These are phyloP conservation scores for Lizonia empirigonia DNA, from an alignment of 2,329 filamentous ascomycete species.

Conservation along the genomic window DNA sequence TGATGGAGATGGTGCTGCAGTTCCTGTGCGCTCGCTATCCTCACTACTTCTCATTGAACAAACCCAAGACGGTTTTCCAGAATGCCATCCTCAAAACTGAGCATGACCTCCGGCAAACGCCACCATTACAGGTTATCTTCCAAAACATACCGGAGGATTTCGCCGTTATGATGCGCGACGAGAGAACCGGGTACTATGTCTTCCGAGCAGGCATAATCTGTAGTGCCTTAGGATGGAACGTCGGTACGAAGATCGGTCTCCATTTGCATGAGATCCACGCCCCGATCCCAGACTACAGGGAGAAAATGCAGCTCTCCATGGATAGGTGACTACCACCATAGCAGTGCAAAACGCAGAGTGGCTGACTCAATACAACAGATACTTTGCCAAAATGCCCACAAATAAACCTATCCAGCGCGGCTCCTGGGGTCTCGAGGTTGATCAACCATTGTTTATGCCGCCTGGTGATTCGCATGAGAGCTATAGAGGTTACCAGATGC, in stretches of 20 bases:
- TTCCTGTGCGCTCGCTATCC: conserved; percentile 82
- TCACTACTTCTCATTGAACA: conserved; percentile 68
- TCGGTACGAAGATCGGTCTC: conserved; percentile 74
- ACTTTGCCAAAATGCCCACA: conserved; percentile 77
- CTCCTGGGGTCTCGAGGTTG: conserved; percentile 82
- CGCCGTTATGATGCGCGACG: conserved; percentile 73
- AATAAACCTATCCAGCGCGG: conserved; percentile 80
- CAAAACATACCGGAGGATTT: conserved; percentile 87
- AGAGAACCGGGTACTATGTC: conserved; percentile 72
- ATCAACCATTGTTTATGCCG: conserved; percentile 75
- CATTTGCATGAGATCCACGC: conserved; percentile 73
- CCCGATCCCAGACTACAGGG: conserved; percentile 79
- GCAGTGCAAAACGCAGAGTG: too few species aligned
- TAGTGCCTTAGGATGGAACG: conserved; percentile 79
- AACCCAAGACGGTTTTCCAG: conserved; percentile 62
- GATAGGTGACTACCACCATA: conserved; percentile 66
- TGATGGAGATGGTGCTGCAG: conserved; percentile 85
- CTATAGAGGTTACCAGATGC: conserved; percentile 63
- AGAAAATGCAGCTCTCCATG: conserved; percentile 88
- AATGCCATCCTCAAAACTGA: conserved; percentile 71
- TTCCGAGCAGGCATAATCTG: conserved; percentile 80
- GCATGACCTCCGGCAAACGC: conserved; percentile 64
- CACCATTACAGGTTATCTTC: conserved; percentile 72
- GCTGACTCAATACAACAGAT: conserved; percentile 55
- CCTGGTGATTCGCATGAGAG: conserved; percentile 68